Conservation (phyloP, 2,329 filamentous ascomycete genomes). For the Rutstroemia sp. region DNA sequence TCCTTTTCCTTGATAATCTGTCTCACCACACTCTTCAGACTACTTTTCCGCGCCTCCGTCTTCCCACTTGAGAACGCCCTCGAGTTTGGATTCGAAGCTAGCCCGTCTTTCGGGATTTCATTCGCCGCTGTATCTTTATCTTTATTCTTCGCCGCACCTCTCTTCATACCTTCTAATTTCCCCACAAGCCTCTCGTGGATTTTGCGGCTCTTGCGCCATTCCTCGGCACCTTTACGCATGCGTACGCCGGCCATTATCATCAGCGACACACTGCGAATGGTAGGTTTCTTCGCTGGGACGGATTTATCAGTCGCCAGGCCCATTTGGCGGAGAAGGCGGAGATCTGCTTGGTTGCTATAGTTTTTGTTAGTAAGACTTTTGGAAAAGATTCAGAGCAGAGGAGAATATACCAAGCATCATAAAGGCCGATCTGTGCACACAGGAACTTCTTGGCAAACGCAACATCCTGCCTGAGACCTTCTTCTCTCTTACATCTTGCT, state of each 20-base stretch:
- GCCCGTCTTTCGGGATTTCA: not conserved
- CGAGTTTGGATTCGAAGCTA: not conserved
- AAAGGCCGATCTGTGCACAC: constrained; percentile 70
- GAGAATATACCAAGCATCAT: constrained; percentile 76
- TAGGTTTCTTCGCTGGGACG: constrained; percentile 13
- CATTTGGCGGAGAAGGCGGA: constrained; percentile 78
- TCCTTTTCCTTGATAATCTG: not conserved
- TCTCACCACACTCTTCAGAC: constrained; percentile 3
- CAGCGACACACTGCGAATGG: constrained; percentile 40
- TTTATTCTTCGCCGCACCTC: constrained; percentile 5
- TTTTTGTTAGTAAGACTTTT: not conserved
- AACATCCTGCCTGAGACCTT: constrained; percentile 69
- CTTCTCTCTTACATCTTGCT: constrained; percentile 72
- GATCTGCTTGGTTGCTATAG: constrained; percentile 80
- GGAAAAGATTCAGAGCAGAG: not conserved
- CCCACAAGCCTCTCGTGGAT: constrained; percentile 31
- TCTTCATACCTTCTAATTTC: constrained; percentile 23
- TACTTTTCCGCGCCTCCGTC: not conserved
- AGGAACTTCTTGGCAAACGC: constrained; percentile 85
- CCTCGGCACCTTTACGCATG: constrained; percentile 41
- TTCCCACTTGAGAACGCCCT: not conserved
- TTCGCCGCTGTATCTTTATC: not conserved
- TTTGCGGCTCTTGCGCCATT: constrained; percentile 44
- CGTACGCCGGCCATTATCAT: constrained; percentile 42
- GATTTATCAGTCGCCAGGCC: constrained; percentile 43